phyloP scores from a whole-genome alignment of 2,329 filamentous ascomycete species.

The Neodidymelliopsis sp. region DNA sequence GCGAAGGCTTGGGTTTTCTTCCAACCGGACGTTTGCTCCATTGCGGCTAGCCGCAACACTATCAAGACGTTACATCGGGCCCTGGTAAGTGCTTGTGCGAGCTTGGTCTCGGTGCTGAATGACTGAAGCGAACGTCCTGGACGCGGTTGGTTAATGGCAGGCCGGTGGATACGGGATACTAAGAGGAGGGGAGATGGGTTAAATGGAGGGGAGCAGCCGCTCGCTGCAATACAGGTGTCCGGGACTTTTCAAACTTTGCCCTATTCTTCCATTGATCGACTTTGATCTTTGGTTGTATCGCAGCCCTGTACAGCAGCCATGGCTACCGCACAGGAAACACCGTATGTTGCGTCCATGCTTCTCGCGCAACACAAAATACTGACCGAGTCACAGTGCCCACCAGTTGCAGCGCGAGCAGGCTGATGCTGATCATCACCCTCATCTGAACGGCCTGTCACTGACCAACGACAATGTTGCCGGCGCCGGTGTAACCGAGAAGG shows the following conservation, averaged over 20 bases:
- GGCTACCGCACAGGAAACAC: slow-evolving; percentile 39
- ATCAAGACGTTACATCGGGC: slow-evolving; percentile 46
- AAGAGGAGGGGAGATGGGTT: slow-evolving; percentile 23
- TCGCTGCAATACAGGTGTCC: slow-evolving; percentile 20
- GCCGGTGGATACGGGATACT: slow-evolving; percentile 3
- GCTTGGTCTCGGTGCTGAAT: slow-evolving; percentile 29
- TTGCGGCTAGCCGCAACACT: slow-evolving; percentile 22
- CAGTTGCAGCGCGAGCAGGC: slow-evolving; percentile 41
- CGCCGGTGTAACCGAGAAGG: slow-evolving; percentile 32
- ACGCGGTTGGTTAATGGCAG: slow-evolving; percentile 19
- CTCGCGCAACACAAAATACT: not conserved
- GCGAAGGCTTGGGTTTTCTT: slow-evolving; percentile 36
- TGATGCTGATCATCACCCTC: slow-evolving; percentile 38
- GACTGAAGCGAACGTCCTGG: slow-evolving; percentile 21
- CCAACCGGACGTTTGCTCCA: slow-evolving; percentile 20
- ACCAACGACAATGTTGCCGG: slow-evolving; percentile 29
- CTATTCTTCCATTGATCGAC: slow-evolving; percentile 16
- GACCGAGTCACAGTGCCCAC: slow-evolving; percentile 33
- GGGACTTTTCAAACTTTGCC: slow-evolving; percentile 14
- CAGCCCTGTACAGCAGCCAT: slow-evolving; percentile 23
- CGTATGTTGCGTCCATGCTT: slow-evolving; percentile 25
- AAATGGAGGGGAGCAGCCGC: slow-evolving; percentile 33
- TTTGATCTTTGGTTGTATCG: slow-evolving; percentile 21
- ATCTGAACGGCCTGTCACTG: slow-evolving; percentile 38
- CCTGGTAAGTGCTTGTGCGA: slow-evolving; percentile 34